Conservation (phyloP, 73 alveolate genomes). For the Tetrahymena elliotti region DNA sequence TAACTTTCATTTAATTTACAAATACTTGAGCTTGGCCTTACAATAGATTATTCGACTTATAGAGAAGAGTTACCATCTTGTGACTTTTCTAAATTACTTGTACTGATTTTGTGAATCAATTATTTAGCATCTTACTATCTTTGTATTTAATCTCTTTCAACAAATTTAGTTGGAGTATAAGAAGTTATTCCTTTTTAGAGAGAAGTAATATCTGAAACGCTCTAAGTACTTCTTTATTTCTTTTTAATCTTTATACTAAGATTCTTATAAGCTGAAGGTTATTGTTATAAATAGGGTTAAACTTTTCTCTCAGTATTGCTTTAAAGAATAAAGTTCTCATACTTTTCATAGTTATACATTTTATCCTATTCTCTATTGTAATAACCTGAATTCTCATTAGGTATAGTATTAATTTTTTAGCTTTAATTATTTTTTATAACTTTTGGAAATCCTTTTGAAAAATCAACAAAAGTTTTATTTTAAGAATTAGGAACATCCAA, state of each 20-base stretch:
- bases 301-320: background rate
- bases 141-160: background rate
- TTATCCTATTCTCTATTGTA: background rate
- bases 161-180: background rate
- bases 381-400: background rate
- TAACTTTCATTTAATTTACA: background rate
- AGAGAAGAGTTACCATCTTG: background rate
- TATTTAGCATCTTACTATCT: background rate
- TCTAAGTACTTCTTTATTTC: background rate
- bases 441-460: background rate
- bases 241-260: background rate
- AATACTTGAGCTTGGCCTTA: background rate
- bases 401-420: background rate
- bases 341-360: background rate
- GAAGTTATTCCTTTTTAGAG: background rate
- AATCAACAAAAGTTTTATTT: background rate
- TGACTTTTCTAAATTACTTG: background rate
- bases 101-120: background rate
- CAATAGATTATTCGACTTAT: no score
- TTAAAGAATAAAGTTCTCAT: background rate
- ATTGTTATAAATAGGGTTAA: background rate
- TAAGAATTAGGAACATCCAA: background rate
- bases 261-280: background rate
- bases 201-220: background rate
- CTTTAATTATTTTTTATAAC: background rate